Conservation (phyloP, 2,329 filamentous ascomycete genomes). For the Xylariaceae sp. region DNA sequence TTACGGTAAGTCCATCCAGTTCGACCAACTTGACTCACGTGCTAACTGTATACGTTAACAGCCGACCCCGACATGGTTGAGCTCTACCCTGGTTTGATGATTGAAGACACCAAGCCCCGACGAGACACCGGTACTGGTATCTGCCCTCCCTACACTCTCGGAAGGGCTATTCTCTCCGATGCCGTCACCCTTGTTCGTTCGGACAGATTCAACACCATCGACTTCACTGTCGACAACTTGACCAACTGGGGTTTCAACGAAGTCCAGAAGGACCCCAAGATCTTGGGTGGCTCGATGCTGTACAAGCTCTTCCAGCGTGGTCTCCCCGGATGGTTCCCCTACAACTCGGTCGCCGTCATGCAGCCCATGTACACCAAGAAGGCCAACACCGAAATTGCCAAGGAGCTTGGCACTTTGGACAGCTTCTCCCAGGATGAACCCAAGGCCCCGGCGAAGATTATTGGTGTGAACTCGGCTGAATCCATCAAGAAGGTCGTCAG, state of each 20-base stretch:
- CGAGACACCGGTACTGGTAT: constrained; percentile 49
- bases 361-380: constrained; percentile 43
- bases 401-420: constrained; percentile 35
- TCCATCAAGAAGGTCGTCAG: constrained; percentile 33
- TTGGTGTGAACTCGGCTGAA: constrained; percentile 27
- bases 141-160: constrained; percentile 48
- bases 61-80: constrained; percentile 59
- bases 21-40: neutral
- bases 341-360: constrained; percentile 41
- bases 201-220: constrained; percentile 54
- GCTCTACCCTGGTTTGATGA: constrained; percentile 62
- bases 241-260: constrained; percentile 43
- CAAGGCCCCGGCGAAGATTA: constrained; percentile 31
- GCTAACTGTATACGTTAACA: neutral
- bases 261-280: constrained; percentile 35
- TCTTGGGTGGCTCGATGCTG: constrained; percentile 39
- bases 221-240: constrained; percentile 38
- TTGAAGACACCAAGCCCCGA: constrained; percentile 51
- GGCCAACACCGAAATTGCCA: constrained; percentile 37
- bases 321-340: constrained; percentile 41
- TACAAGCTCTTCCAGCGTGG: constrained; percentile 44
- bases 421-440: constrained; percentile 35
- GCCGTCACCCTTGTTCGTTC: constrained; percentile 54
- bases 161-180: constrained; percentile 53
- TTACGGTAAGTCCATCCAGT: constrained; percentile 35